These are phyloP conservation scores for Phyllostachys edulis DNA, from an alignment of 176 grass and related monocot genomes.

Conservation along the genomic window DNA sequence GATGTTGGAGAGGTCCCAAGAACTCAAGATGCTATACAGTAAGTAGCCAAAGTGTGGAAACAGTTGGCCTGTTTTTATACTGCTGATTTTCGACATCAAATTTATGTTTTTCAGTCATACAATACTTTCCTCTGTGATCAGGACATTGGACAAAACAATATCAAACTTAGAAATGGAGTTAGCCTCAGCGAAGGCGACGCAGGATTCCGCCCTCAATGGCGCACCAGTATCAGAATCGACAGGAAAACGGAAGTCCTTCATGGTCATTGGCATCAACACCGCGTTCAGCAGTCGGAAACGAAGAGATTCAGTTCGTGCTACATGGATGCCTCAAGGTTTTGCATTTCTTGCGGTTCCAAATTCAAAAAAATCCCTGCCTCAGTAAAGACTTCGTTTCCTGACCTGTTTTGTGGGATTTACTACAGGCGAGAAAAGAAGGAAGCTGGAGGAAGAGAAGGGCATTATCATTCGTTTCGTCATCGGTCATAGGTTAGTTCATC, in stretches of 20 bases:
- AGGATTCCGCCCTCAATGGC: conserved; percentile 59
- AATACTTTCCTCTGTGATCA: conserved; percentile 16
- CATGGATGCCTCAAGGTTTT: conserved; percentile 98
- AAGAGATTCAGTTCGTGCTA: conserved; percentile 84
- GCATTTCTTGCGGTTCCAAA: neutral
- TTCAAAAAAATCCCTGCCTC: neutral
- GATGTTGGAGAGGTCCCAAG: conserved; percentile 52
- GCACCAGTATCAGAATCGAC: conserved; percentile 40
- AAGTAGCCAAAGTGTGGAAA: conserved; percentile 5
- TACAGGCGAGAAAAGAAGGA: conserved; percentile 70
- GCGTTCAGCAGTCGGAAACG: conserved; percentile 90
- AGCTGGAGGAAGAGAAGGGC: conserved; percentile 89
- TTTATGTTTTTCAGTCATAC: neutral
- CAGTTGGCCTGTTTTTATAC: neutral
- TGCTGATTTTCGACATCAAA: neutral
- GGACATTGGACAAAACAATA: conserved; percentile 87
- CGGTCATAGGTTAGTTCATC: conserved; percentile 65
- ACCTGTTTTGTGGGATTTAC: neutral
- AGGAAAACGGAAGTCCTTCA: conserved; percentile 57
- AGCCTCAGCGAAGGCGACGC: conserved; percentile 63
- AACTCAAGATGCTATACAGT: conserved; percentile 75
- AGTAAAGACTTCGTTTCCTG: neutral
- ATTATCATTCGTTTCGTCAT: conserved; percentile 89
- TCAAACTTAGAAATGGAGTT: conserved; percentile 82
- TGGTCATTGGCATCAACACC: conserved; percentile 93